phyloP scores from a whole-genome alignment of 257 asterid genomes.

The Solanum bukasovii region DNA sequence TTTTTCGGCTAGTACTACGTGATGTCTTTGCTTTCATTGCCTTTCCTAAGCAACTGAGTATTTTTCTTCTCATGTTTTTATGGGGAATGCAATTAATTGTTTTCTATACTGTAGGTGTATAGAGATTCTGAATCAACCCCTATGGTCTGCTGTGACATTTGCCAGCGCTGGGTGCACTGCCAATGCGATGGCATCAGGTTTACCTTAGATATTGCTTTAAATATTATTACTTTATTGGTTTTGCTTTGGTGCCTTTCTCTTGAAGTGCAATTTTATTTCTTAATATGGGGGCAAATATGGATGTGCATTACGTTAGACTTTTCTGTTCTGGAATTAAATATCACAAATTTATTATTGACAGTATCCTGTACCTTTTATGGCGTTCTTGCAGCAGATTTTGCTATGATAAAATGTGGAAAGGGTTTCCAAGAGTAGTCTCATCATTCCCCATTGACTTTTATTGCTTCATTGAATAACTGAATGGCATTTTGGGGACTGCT shows the following conservation, averaged over 20 bases:
- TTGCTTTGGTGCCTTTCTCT: background rate
- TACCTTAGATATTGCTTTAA: background rate
- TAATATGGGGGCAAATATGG: background rate
- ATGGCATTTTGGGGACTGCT: background rate
- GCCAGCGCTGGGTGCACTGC: constrained; percentile 98
- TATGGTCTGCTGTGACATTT: constrained; percentile 97
- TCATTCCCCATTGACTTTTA: background rate
- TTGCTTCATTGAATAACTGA: background rate
- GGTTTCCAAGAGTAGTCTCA: background rate
- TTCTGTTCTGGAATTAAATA: background rate
- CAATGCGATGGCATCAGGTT: constrained; percentile 98
- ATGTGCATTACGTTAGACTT: background rate
- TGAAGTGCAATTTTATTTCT: background rate
- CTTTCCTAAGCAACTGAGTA: background rate
- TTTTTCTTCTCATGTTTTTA: background rate
- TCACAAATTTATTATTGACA: background rate
- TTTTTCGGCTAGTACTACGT: background rate
- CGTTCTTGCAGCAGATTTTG: background rate
- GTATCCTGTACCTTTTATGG: background rate
- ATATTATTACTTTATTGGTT: background rate
- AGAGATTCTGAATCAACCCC: constrained; percentile 99
- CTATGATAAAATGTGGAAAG: background rate
- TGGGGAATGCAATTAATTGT: constrained; percentile 7
- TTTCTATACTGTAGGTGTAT: constrained; percentile 53
- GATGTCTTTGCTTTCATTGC: background rate